Evolutionary conservation across 768 basidiomycete genomes (phyloP), one percentile per base, ranked within the genome.

Genomic region (Amanita rimosa): DNA sequence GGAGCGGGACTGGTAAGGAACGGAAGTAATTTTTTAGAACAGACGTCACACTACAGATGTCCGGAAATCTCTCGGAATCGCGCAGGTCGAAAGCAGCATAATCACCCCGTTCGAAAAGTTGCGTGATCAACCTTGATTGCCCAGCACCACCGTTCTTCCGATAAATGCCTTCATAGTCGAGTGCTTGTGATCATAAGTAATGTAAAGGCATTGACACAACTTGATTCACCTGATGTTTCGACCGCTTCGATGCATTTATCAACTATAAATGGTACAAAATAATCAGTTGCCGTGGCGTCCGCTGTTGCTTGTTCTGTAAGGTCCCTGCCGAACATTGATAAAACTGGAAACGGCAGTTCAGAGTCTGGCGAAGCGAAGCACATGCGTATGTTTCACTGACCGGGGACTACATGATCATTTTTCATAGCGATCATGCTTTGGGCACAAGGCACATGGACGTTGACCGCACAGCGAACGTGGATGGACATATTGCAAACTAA

Each of bases 81-180:
- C 73, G 71, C 31, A 98, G 76, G 59, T 98, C 92, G 61, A 99
- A 98, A 0, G 89, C 71, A 13, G 72, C 61, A 62, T 96, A 95
- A 62, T 95, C 85, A 47, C 91, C 93, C 42, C 86, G 78, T 59
- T 98, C 96, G 58, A 99, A 99, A 21, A 95, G 72, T 54, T 94
- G 88, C 0, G 90, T 93, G 66, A 99, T 97, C 46, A 75, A 75
- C 68, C 95, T 95, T 31, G 90, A 86, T 58, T 94, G 94, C 2
- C 86, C 77, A 24, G 87, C 82, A 2, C 96, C 96, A 26, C 96
- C 96, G 0, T 85, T 91, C 69, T 99, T 99, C 54, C 96, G 90
- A 64, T 99, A 99, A 54, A 99, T 91, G 9, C 96, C 96, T 64
- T 99, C 96, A 59, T 93, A 93, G 51, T 96, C 91, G 67, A 97